Evolutionary conservation across 441 rosid species (phyloP), one percentile per base, ranked within the genome.

Genomic region (Melastoma candidum): DNA sequence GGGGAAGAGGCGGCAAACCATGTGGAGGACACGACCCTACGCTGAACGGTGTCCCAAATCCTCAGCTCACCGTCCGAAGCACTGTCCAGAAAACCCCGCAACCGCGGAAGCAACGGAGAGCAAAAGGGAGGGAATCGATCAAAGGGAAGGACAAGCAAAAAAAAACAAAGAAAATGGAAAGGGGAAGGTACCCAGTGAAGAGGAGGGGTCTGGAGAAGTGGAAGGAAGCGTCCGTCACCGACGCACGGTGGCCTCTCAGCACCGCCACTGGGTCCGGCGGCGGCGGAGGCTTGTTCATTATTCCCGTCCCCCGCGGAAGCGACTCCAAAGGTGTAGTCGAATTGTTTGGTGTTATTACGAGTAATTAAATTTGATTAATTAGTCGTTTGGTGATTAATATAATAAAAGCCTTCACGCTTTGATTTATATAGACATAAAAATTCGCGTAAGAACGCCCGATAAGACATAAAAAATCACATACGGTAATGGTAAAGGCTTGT

Each of bases 241-340:
- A 80, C 74, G 95, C 90, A 14, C 95, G 95, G 65, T 85, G 92
- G 43, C 98, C 98, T 65, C 98, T 74, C 8, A 88, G 81, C 53
- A 92, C 95, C 25, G 87, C 90, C 55, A 75, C 82, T 11, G 95
- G 95, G 69, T 85, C 98, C 52, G 94, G 95, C 5, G 95, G 82
- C 7, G 82, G 79, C 60, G 36, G 36, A 3, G 36, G 36, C 36
- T 29, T 29, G 36, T 7, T 29, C 36, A 29, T 29, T 29, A 7
- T 29, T 29, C 36, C 36, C 36, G 3, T 3, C 36, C 36, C 36
- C 7, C 36, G 22, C 36, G 36, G 36, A 29, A 7, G 7, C 36
- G 36, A 29, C 7, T 29, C 7, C 5, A 29, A 7, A 29, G 7
- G 7, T 29, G 36, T 3, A 29, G 7, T 29, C 3, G 7, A 29